A percentile compares a stretch with the other conserved stretches of the same genome.
phyloP scores from a whole-genome alignment of 1,284 basidiomycete species.

The Meira miltonrushii region DNA sequence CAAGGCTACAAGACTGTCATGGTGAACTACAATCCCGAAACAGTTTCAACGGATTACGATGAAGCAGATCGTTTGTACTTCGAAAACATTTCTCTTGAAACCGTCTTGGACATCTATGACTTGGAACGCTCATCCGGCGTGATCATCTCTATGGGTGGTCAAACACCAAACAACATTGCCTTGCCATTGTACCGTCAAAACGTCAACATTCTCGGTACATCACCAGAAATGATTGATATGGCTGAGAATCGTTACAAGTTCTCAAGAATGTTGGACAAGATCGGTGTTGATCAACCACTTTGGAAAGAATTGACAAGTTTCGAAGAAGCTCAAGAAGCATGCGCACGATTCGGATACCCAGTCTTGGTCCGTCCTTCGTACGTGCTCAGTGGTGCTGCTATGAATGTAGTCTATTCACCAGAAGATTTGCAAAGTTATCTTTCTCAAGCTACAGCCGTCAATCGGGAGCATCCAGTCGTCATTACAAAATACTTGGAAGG shows the following conservation, averaged over 20 bases:
- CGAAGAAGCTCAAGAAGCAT: slow-evolving; percentile 66
- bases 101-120: slow-evolving; percentile 95
- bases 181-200: slow-evolving; percentile 88
- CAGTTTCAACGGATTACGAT: slow-evolving; percentile 97
- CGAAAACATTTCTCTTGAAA: slow-evolving; percentile 95
- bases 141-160: slow-evolving; percentile 95
- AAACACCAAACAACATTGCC: slow-evolving; percentile 97
- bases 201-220: slow-evolving; percentile 96
- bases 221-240: slow-evolving; percentile 98
- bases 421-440: slow-evolving; percentile 88
- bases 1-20: slow-evolving; percentile 94
- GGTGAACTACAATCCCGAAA: slow-evolving; percentile 99
- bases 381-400: slow-evolving; percentile 93
- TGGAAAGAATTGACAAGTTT: slow-evolving; percentile 96
- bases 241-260: slow-evolving; percentile 99
- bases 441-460: slow-evolving; percentile 91
- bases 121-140: slow-evolving; percentile 81
- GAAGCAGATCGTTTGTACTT: slow-evolving; percentile 98
- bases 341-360: slow-evolving; percentile 66
- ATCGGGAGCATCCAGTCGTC: slow-evolving; percentile 93
- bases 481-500: slow-evolving; percentile 99
- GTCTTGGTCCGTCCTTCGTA: slow-evolving; percentile 96
- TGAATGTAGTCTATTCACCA: slow-evolving; percentile 94
- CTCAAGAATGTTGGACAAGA: slow-evolving; percentile 92
- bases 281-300: slow-evolving; percentile 90